phyloP scores from a whole-genome alignment of 192 early-diverging fungal genomes.

The Umbelopsis sp. region DNA sequence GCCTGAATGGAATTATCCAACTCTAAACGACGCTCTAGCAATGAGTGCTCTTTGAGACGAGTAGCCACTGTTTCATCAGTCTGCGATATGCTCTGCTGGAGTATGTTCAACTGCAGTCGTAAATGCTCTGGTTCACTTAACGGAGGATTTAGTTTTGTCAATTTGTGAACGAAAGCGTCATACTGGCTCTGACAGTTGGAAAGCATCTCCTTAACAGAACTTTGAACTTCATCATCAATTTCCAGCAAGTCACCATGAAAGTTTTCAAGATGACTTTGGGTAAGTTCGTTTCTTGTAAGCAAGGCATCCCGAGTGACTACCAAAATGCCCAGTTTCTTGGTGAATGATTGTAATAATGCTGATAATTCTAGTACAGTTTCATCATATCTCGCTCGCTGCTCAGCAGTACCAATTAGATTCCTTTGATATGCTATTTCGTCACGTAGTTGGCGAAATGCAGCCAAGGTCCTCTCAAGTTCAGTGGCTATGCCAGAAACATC shows the following conservation, averaged over 20 bases:
- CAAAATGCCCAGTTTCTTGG: not conserved
- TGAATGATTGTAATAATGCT: not conserved
- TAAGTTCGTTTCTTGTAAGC: not conserved
- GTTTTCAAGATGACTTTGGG: not conserved
- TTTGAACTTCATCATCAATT: constrained; percentile 11
- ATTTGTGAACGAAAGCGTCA: not conserved
- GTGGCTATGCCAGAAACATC: constrained; percentile 2
- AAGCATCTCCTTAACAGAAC: not conserved
- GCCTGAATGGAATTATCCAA: not conserved
- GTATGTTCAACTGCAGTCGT: not conserved
- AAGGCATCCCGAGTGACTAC: not conserved
- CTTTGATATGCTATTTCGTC: constrained; percentile 2
- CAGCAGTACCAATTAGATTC: not conserved
- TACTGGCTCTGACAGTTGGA: not conserved
- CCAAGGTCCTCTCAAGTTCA: not conserved
- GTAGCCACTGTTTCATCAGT: constrained; percentile 6
- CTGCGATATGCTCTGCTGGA: constrained; percentile 4
- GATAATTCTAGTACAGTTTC: not conserved
- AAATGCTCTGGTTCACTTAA: constrained; percentile 12
- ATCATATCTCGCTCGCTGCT: not conserved
- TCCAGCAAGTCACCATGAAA: not conserved
- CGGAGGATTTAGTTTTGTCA: constrained; percentile 6
- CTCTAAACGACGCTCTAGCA: not conserved
- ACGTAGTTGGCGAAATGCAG: constrained; percentile 1
- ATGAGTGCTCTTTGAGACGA: constrained; percentile 9